phyloP scores from a whole-genome alignment of 345 rosid species.

The Linum tenue region DNA sequence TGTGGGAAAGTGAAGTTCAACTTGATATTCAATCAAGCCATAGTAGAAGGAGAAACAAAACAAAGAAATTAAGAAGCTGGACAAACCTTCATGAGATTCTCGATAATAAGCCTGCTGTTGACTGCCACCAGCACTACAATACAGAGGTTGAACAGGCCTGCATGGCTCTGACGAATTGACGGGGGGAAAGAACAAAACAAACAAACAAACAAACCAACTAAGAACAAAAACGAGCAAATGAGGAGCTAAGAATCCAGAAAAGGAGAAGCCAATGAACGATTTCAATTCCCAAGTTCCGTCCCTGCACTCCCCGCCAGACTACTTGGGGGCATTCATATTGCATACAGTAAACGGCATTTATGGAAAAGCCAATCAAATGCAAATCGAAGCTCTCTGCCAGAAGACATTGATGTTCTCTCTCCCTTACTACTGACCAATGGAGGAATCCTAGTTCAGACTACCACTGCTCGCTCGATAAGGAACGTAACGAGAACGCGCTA shows the following conservation, averaged over 20 bases:
- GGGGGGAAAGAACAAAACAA: background rate
- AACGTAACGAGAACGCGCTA: background rate
- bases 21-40: background rate
- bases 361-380: background rate
- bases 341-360: background rate
- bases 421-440: background rate
- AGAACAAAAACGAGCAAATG: background rate
- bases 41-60: background rate
- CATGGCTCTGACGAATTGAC: conserved; percentile 74
- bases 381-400: background rate
- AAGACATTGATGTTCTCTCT: background rate
- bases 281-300: background rate
- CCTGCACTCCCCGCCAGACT: background rate
- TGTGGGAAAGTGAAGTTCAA: background rate
- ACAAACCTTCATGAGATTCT: conserved; percentile 83
- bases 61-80: too few relatives aligned
- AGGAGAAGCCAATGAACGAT: background rate
- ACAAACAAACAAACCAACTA: background rate
- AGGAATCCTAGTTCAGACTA: background rate
- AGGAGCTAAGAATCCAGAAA: background rate
- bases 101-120: conserved; percentile 94
- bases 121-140: conserved; percentile 95
- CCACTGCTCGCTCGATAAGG: background rate
- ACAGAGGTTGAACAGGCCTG: conserved; percentile 92
- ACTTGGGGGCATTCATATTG: background rate